A percentile compares a stretch with the other conserved stretches of the same genome.
These are phyloP conservation scores for Boletus subluridellus DNA, from an alignment of 1,284 basidiomycete species.

Conservation along the genomic window DNA sequence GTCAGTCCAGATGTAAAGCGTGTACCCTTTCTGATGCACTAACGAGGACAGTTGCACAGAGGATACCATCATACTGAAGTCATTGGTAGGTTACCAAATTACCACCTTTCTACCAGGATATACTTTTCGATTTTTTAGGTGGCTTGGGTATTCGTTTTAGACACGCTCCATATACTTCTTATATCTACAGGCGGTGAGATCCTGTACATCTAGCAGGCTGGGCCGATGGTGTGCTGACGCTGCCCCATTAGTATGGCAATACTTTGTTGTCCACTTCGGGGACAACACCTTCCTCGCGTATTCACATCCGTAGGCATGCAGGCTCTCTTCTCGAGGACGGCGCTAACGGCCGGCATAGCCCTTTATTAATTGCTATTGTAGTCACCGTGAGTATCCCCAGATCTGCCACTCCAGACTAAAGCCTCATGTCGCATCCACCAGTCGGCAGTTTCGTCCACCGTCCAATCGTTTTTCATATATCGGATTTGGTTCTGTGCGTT, in stretches of 20 bases:
- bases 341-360: slow-evolving; percentile 18
- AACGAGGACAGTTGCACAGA: too few species aligned
- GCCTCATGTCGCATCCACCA: too few species aligned
- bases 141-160: slow-evolving; percentile 23
- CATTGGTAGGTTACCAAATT: too few species aligned
- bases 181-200: too few species aligned
- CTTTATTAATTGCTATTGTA: slow-evolving; percentile 22
- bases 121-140: slow-evolving; percentile 13
- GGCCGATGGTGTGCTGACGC: slow-evolving; percentile 3
- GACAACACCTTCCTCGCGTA: slow-evolving; percentile 12
- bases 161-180: slow-evolving; percentile 21
- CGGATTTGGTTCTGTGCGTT: too few species aligned
- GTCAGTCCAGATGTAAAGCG: too few species aligned
- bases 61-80: too few species aligned
- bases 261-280: slow-evolving; percentile 24
- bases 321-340: neutral
- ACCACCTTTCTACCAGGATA: neutral
- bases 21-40: too few species aligned
- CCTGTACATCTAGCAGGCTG: neutral
- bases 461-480: too few species aligned
- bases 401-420: neutral
- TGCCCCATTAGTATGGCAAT: slow-evolving; percentile 22
- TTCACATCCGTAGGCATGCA: slow-evolving; percentile 21
- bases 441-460: too few species aligned
- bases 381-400: slow-evolving; percentile 19